Evolutionary conservation across 2,329 filamentous ascomycete species (phyloP), one percentile per base, ranked within the genome.

Genomic region (Fusarium sp.): DNA sequence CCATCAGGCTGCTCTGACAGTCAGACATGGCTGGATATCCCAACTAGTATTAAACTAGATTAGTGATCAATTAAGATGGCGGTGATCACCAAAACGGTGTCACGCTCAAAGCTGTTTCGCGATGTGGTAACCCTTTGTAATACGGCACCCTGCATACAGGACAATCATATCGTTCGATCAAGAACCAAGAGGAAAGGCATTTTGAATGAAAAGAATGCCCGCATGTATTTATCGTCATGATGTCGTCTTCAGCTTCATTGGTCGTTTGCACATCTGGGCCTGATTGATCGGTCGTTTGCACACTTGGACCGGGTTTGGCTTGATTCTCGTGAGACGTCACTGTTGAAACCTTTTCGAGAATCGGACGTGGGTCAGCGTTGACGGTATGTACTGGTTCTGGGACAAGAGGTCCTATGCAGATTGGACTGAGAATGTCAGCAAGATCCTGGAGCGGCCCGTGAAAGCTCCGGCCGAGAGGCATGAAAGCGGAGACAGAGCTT

Each of bases 111-210:
- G 68, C 28, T 57, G 62, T 61, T 20, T 75, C 57, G 16, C 66
- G 72, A 31, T 39, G 59, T 22, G 54, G 51, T 12, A 42, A 30
- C 31, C 61, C 53, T 18, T 67, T 71, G 62, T 78, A 84, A 65
- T 83, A 85, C 13, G 65, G 70, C 16, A 72, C 74, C 26, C 83
- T 73, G 61, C 83, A 85, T 3, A 85, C 73, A 2, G 83, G 83
- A 39, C 83, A 85, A 35, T 81, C 77, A 58, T 80, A 79, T 7
- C 82, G 76, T 26, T 78, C 76, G 33, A 79, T 78, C 38, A 83
- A 62, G 56, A 83, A 83, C 83, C 83, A 85, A 1, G 78, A 79
- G 5, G 78, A 80, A 30, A 85, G 75, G 30, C 83, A 85, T 13
- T 78, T 78, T 10, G 80, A 78, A 69, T 85, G 83, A 59, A 84